Evolutionary conservation across 306 rosid genomes (phyloP).

Genomic region (Rosa lucieae): DNA sequence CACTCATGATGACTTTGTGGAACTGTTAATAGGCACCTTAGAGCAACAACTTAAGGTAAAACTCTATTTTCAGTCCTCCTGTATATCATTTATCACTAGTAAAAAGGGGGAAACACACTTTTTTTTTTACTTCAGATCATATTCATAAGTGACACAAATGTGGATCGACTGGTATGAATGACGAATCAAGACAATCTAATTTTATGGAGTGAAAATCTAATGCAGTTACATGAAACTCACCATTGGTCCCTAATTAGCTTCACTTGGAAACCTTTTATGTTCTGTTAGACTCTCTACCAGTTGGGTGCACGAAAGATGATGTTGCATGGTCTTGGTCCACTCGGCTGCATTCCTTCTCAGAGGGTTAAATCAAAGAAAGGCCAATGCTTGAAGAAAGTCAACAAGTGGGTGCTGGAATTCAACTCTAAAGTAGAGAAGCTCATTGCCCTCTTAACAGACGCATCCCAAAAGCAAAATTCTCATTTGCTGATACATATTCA

Average conservation of each 20-base stretch:
- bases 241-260: not conserved
- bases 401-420: slow-evolving; percentile 43
- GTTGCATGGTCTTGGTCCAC: slow-evolving; percentile 71
- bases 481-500: slow-evolving; percentile 63
- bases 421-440: slow-evolving; percentile 54
- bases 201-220: not conserved
- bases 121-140: not conserved
- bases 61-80: not conserved
- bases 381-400: slow-evolving; percentile 63
- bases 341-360: slow-evolving; percentile 95
- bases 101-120: not conserved
- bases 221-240: not conserved
- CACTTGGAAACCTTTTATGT: not conserved
- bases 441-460: slow-evolving; percentile 40
- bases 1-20: slow-evolving; percentile 66
- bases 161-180: not conserved
- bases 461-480: slow-evolving; percentile 50
- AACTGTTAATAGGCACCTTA: slow-evolving; percentile 52
- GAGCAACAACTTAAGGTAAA: slow-evolving; percentile 43
- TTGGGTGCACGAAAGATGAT: slow-evolving; percentile 67
- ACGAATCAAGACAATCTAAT: not conserved
- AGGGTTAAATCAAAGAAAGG: slow-evolving; percentile 69
- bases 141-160: not conserved
- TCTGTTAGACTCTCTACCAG: slow-evolving; percentile 53
- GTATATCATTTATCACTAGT: not conserved